Conservation (phyloP, 2,329 filamentous ascomycete species). For the Aspergillus pseudonomiae region DNA sequence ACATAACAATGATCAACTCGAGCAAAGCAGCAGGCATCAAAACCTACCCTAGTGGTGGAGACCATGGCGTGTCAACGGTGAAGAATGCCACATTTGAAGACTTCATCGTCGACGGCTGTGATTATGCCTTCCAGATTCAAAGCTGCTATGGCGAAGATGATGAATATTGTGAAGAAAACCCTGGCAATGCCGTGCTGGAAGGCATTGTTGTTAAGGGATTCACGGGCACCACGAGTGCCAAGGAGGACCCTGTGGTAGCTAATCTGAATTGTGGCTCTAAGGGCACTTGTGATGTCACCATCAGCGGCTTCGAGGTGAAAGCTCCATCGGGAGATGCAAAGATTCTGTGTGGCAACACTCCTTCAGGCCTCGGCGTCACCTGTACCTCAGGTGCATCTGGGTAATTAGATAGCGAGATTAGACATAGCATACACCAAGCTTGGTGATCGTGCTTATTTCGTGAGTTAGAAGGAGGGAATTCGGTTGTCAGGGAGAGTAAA, state of each 20-base stretch:
- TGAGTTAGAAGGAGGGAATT: accelerated
- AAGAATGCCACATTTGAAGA: constrained; percentile 47
- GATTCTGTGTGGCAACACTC: constrained; percentile 40
- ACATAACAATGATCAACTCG: constrained; percentile 45
- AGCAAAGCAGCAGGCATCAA: constrained; percentile 54
- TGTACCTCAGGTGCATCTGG: constrained; percentile 41
- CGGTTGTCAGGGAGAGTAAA: no score
- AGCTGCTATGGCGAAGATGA: constrained; percentile 46
- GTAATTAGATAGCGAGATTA: constrained; percentile 8
- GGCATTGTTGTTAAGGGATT: constrained; percentile 43
- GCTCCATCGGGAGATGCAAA: constrained; percentile 36
- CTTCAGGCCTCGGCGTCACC: constrained; percentile 32
- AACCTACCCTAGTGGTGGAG: constrained; percentile 44
- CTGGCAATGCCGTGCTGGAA: constrained; percentile 38
- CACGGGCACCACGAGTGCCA: constrained; percentile 42
- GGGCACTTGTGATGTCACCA: constrained; percentile 43
- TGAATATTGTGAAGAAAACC: constrained; percentile 40
- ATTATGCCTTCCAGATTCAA: constrained; percentile 52
- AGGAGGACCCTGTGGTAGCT: constrained; percentile 38
- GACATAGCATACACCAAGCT: no score
- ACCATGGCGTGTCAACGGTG: constrained; percentile 43
- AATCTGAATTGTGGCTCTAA: constrained; percentile 44
- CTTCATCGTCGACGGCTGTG: constrained; percentile 42
- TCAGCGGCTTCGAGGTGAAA: constrained; percentile 38
- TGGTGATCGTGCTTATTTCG: no score